Evolutionary conservation across 108 stramenopile genomes (phyloP).

Genomic region (Pseudonitzschia delicatissima): DNA sequence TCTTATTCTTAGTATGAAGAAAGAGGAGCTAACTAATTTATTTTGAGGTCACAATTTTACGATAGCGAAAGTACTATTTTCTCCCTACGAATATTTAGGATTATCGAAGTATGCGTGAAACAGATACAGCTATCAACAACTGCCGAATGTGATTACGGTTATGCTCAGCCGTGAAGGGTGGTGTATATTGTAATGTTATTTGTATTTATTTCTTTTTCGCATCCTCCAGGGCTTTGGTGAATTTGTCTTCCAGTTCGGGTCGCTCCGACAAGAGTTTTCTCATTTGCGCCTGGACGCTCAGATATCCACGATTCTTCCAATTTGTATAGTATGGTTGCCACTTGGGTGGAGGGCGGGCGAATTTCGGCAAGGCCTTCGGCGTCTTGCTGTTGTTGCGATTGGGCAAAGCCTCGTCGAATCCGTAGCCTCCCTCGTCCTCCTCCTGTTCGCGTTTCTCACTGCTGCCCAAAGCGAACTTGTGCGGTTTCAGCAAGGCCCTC

Average conservation of each 20-base stretch:
- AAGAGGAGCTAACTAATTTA: too few species aligned
- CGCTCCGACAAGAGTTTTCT: constrained; percentile 52
- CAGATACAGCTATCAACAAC: too few species aligned
- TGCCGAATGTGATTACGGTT: too few species aligned
- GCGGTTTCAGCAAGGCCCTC: constrained; percentile 88
- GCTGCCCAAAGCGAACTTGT: constrained; percentile 60
- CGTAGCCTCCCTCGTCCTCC: neutral
- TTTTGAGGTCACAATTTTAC: too few species aligned
- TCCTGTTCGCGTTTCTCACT: neutral
- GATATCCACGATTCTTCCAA: constrained; percentile 88
- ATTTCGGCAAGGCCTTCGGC: constrained; percentile 53
- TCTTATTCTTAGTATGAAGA: too few species aligned
- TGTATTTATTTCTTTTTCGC: too few species aligned
- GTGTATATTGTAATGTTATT: too few species aligned
- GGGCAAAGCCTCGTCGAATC: constrained; percentile 5
- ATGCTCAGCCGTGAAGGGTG: too few species aligned
- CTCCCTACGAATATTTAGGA: too few species aligned
- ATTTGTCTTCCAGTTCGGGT: constrained; percentile 45
- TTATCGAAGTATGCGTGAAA: too few species aligned
- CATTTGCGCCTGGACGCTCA: constrained; percentile 91
- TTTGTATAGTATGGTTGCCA: constrained; percentile 93
- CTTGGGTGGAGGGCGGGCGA: constrained; percentile 93
- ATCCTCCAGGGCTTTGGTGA: constrained; percentile 28
- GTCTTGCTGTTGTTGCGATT: constrained; percentile 12
- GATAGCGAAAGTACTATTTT: too few species aligned